A percentile compares a stretch with the other conserved stretches of the same genome.
Conservation (phyloP, 139 green algal genomes). For the Coelastrella sp. region DNA sequence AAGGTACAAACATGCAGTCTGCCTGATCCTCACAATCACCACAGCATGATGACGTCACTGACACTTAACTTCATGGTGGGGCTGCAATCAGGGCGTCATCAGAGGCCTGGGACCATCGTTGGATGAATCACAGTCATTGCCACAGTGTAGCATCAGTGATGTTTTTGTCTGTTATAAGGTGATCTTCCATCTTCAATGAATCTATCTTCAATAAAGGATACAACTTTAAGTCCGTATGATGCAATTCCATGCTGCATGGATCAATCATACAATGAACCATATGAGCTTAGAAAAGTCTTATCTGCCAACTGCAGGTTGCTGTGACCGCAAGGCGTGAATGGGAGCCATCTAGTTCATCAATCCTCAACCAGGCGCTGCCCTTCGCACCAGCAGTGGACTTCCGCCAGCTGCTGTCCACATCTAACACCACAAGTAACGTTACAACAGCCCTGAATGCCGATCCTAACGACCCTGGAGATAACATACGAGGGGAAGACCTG, state of each 20-base stretch:
- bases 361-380: constrained; percentile 35
- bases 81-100: too few relatives aligned
- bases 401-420: background rate
- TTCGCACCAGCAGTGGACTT: constrained; percentile 23
- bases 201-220: too few relatives aligned
- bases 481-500: constrained; percentile 31
- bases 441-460: background rate
- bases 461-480: constrained; percentile 16
- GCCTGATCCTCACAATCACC: background rate
- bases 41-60: too few relatives aligned
- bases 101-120: too few relatives aligned
- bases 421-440: background rate
- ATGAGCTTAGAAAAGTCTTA: background rate
- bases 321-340: background rate
- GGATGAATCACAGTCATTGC: too few relatives aligned
- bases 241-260: too few relatives aligned
- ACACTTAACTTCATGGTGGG: too few relatives aligned
- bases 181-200: too few relatives aligned
- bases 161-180: too few relatives aligned
- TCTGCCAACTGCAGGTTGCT: background rate
- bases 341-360: background rate
- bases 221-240: too few relatives aligned
- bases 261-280: background rate
- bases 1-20: background rate
- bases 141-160: too few relatives aligned